These are phyloP conservation scores for Rhazya stricta DNA, from an alignment of 257 asterid genomes.

Conservation along the genomic window DNA sequence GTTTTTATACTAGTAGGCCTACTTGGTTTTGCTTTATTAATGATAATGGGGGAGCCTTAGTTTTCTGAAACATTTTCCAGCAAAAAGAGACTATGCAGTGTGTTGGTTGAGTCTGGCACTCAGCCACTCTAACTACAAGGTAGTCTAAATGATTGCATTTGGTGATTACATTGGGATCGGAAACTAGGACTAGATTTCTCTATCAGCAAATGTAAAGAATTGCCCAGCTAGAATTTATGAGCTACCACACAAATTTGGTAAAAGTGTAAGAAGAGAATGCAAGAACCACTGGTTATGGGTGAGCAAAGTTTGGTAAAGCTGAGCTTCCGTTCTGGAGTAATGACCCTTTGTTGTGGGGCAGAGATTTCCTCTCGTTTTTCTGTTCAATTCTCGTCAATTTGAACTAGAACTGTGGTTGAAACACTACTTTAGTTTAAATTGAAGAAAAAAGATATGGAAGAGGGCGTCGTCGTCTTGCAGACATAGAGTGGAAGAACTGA, in stretches of 20 bases:
- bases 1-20: slow-evolving; percentile 7
- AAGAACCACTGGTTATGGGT: not conserved
- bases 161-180: slow-evolving; percentile 16
- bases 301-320: slow-evolving; percentile 2
- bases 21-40: slow-evolving; percentile 4
- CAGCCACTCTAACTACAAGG: slow-evolving; percentile 15
- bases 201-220: slow-evolving; percentile 15
- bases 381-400: too few relatives aligned
- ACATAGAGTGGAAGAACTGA: not conserved
- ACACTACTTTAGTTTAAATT: too few relatives aligned
- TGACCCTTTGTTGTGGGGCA: not conserved
- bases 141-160: slow-evolving; percentile 13
- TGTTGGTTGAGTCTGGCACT: slow-evolving; percentile 6
- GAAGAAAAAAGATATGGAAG: too few relatives aligned
- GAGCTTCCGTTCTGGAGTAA: not conserved
- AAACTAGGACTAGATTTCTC: not conserved
- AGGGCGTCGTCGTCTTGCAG: too few relatives aligned
- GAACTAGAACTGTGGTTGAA: not conserved
- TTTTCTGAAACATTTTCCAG: not conserved
- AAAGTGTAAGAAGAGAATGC: not conserved
- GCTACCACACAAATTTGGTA: not conserved
- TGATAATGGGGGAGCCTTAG: slow-evolving; percentile 12
- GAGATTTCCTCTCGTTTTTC: not conserved
- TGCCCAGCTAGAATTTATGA: not conserved
- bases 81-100: not conserved